phyloP scores from a whole-genome alignment of 148 eudicot genomes.

The Rhododendron ovatum region DNA sequence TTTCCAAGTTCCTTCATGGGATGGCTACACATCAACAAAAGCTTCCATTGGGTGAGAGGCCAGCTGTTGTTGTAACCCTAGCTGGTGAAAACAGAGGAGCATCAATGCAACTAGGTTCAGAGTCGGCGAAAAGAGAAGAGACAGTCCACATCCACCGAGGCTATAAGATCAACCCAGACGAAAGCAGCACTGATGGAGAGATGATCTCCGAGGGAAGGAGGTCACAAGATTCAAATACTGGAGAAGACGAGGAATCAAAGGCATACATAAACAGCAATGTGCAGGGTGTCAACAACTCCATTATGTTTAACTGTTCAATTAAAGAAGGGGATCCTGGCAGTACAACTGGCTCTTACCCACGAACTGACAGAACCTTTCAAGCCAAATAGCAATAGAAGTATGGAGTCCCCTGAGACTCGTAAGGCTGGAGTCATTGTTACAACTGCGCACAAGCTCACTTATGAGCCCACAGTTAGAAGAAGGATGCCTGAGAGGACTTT shows the following conservation, averaged over 20 bases:
- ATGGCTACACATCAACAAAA: constrained; percentile 33
- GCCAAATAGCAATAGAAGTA: constrained; percentile 11
- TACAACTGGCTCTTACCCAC: constrained; percentile 30
- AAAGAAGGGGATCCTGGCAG: constrained; percentile 61
- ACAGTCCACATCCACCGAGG: constrained; percentile 57
- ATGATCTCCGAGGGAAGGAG: constrained; percentile 24
- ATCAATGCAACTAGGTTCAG: constrained; percentile 50
- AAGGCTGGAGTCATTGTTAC: constrained; percentile 39
- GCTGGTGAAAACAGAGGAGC: constrained; percentile 86
- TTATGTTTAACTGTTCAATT: constrained; percentile 45
- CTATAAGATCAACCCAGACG: constrained; percentile 49
- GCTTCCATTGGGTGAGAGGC: constrained; percentile 28
- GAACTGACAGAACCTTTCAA: constrained; percentile 21
- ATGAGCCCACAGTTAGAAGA: constrained; percentile 58
- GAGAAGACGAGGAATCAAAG: constrained; percentile 31
- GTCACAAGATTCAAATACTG: constrained; percentile 18
- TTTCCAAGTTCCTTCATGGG: constrained; percentile 37
- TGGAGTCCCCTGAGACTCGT: constrained; percentile 18
- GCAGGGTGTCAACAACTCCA: constrained; percentile 74
- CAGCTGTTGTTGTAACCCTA: constrained; percentile 50
- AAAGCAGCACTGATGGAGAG: constrained; percentile 43
- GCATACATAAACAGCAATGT: constrained; percentile 65
- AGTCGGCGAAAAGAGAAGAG: constrained; percentile 31
- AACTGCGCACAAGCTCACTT: constrained; percentile 43
- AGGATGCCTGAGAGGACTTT: constrained; percentile 68